Evolutionary conservation across 495 filamentous ascomycete genomes (phyloP).

Genomic region (Hyaloscypha finlandica): DNA sequence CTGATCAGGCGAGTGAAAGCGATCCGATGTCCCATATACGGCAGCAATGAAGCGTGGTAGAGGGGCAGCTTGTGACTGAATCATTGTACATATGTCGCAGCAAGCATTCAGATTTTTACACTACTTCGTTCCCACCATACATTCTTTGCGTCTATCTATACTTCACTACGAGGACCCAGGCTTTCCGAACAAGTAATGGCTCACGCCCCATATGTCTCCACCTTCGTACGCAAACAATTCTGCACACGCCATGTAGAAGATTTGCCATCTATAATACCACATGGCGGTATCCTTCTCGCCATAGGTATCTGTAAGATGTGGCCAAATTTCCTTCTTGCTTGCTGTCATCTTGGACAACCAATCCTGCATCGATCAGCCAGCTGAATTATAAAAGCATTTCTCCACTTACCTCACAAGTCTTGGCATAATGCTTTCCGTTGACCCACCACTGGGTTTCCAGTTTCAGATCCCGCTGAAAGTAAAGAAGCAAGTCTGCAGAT

Average conservation of each 20-base stretch:
- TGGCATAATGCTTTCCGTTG: slow-evolving; percentile 62
- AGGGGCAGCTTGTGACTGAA: background rate
- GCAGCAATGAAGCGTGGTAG: too few species aligned
- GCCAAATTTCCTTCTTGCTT: slow-evolving; percentile 58
- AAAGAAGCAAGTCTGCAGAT: slow-evolving; percentile 62
- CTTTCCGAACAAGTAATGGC: slow-evolving; percentile 64
- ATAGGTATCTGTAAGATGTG: slow-evolving; percentile 60
- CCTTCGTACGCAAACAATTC: slow-evolving; percentile 63
- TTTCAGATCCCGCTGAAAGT: slow-evolving; percentile 62
- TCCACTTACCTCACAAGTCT: slow-evolving; percentile 59
- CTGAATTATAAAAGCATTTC: background rate
- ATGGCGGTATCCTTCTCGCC: slow-evolving; percentile 52
- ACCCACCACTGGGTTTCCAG: slow-evolving; percentile 67
- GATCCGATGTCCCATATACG: too few species aligned
- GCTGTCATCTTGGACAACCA: slow-evolving; percentile 57
- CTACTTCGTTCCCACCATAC: background rate
- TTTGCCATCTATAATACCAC: slow-evolving; percentile 68
- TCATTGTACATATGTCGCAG: slow-evolving; percentile 17
- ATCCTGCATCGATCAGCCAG: slow-evolving; percentile 44
- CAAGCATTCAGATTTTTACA: background rate
- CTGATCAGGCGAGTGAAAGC: background rate
- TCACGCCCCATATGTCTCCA: slow-evolving; percentile 65
- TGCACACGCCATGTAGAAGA: slow-evolving; percentile 69
- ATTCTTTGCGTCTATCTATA: slow-evolving; percentile 1
- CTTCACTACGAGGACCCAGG: slow-evolving; percentile 18